Base-by-base conservation (phyloP, 1,284 basidiomycete species). In the Stereum hirsutum region DNA sequence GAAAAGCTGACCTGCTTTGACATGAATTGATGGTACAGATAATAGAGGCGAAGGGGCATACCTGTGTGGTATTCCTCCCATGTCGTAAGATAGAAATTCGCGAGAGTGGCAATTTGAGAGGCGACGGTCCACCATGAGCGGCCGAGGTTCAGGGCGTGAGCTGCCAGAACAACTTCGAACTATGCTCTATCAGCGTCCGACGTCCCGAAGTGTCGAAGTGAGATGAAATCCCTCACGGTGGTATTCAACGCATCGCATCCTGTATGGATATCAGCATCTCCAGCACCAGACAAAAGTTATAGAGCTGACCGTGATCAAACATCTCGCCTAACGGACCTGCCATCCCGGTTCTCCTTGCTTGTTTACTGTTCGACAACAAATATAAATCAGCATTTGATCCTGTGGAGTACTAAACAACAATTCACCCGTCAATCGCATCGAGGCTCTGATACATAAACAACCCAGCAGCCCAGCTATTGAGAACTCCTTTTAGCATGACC, bases 21-120 rank as follows among this genome's bases (percentile, higher is more conserved):
- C 12, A 26, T 46, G 38, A 44, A 34, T 11, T 30, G 36, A 21
- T 19, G 15, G 25, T 1, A 27, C 39, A 31, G 15, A 19, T 23
- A 28, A 30, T 26, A 31, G n/a, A 30, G 10, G 11, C 20, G 21
- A 34, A 15, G 39, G 12, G 24, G 43, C 65, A 20, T 41, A 76
- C 87, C 88, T 1, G 95, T 99, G 61, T 99, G 88, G 57, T 89
- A 95, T 63, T 99, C 95, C 58, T 99, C 95, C 95, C 95, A 98
- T 4, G 93, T 96, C 1, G 90, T 86, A 33, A 97, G 72, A 62
- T 98, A 98, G 60, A 99, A 99, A 64, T 91, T 97, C 49, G 88
- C 85, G 14, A 96, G 73, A 0, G 91, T 88, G 0, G 88, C 89
- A 8, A 88, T 70, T 59, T 95, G 85, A 0, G 86, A 86, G 1